These are phyloP conservation scores for Aspergillus spinulosporus DNA, from an alignment of 2,329 filamentous ascomycete genomes.

Conservation along the genomic window DNA sequence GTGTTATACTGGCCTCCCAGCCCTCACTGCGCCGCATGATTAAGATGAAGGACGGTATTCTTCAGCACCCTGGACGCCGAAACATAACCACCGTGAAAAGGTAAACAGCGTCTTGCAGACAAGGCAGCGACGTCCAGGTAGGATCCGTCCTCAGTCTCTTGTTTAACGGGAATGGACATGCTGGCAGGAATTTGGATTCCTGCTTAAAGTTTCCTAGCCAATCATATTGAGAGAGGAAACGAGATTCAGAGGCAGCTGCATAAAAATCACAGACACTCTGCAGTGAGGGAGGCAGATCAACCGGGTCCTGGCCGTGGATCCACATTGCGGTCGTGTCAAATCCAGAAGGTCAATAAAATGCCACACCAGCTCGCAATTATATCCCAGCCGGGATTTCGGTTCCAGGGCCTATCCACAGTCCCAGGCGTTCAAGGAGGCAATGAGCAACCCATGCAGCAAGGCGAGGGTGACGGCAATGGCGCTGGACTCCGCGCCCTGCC, in stretches of 20 bases:
- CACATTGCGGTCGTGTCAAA: slow-evolving; percentile 15
- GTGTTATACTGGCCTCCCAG: neutral
- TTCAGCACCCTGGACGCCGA: neutral
- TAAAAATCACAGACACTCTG: slow-evolving; percentile 1
- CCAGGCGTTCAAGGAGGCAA: neutral
- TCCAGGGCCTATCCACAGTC: neutral
- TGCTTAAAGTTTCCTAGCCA: slow-evolving; percentile 6
- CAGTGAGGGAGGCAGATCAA: slow-evolving; percentile 7
- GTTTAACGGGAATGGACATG: neutral
- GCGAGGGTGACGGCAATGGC: slow-evolving; percentile 6
- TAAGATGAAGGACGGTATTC: neutral
- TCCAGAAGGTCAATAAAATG: slow-evolving; percentile 1
- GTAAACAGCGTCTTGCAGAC: neutral
- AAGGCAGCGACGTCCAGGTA: neutral
- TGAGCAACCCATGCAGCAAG: neutral
- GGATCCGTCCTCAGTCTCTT: neutral
- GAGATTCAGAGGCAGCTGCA: neutral
- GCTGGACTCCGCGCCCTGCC: slow-evolving; percentile 3
- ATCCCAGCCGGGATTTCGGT: neutral
- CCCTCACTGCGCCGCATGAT: neutral
- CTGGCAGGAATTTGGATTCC: slow-evolving; percentile 5
- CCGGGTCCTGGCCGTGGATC: neutral
- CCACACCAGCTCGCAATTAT: neutral
- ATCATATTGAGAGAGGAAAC: slow-evolving; percentile 1
- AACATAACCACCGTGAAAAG: neutral